Conservation (phyloP, 2,329 filamentous ascomycete species). For the Botryosphaeria dothidea region DNA sequence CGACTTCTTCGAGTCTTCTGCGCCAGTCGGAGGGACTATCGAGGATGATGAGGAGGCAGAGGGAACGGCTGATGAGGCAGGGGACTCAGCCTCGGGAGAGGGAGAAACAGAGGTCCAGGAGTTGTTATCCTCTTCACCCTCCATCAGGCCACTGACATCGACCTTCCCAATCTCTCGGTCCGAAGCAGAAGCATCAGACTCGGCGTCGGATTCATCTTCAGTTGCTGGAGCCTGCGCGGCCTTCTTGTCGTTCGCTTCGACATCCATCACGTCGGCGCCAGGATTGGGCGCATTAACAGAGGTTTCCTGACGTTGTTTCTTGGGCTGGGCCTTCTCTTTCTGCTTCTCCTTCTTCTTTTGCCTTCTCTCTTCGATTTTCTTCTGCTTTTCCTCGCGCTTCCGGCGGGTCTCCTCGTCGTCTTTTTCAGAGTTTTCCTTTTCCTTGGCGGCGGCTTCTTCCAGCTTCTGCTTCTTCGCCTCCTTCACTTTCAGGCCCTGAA, state of each 20-base stretch:
- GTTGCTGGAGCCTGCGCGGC: slow-evolving; percentile 24
- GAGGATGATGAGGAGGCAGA: slow-evolving; percentile 52
- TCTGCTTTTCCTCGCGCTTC: slow-evolving; percentile 47
- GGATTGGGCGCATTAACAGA: slow-evolving; percentile 6
- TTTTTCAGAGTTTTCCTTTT: slow-evolving; percentile 23
- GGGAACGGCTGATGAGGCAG: slow-evolving; percentile 41
- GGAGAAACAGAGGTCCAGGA: slow-evolving; percentile 36
- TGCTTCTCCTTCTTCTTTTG: slow-evolving; percentile 41
- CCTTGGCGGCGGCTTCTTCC: slow-evolving; percentile 24
- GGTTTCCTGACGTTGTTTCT: slow-evolving; percentile 33
- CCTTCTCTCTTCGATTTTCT: slow-evolving; percentile 45
- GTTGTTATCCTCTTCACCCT: slow-evolving; percentile 27
- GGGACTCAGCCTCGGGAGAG: slow-evolving; percentile 38
- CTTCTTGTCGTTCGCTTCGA: slow-evolving; percentile 25
- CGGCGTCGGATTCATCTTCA: slow-evolving; percentile 30
- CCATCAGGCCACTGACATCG: slow-evolving; percentile 39
- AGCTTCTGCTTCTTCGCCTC: slow-evolving; percentile 47
- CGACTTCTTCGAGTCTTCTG: slow-evolving; percentile 28
- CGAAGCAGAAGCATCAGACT: slow-evolving; percentile 25
- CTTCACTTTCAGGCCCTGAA: slow-evolving; percentile 37
- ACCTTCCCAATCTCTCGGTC: slow-evolving; percentile 36
- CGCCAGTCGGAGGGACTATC: slow-evolving; percentile 36
- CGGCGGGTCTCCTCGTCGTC: slow-evolving; percentile 40
- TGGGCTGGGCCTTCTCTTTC: slow-evolving; percentile 22
- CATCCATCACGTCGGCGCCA: slow-evolving; percentile 31